Evolutionary conservation across 1,139 yeast species (phyloP), one percentile per base, ranked within the genome.

Genomic region (Yamadazyma taylorii): DNA sequence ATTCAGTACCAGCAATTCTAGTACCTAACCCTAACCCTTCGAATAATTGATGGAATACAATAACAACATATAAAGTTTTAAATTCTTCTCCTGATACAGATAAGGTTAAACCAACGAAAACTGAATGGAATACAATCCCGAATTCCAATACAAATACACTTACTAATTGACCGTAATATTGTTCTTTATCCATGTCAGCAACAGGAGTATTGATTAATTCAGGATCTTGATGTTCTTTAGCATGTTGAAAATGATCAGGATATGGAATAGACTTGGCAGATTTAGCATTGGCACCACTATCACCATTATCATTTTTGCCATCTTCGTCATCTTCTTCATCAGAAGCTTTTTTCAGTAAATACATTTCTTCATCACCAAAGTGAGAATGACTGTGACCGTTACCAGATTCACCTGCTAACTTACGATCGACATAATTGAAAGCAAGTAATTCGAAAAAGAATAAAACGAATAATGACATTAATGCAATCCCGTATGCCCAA

Each of bases 21-120:
- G 95, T 78, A 37, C 97, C 97, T 51, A 89, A 72, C 51, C 96
- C 97, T 38, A 89, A 71, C 39, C 97, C 97, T 69, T 89, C 97
- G 59, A 89, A 89, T 66, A 85, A 75, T 64, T 89, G 97, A 63
- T 89, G 97, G 76, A 89, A 89, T 3, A 85, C 81, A 38, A 89
- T 61, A 13, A 88, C 97, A 50, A 84, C 75, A 61, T 85, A 89
- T 35, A 89, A 68, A 2, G 89, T 77, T 36, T 69, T 75, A 58
- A 87, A 88, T 57, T 87, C 95, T 13, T 72, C 77, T 23, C 85
- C 81, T 11, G 87, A 73, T 15, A 80, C 80, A 3, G 92, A 88
- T 40, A 86, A 66, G 0, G 90, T 73, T 34, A 86, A 66, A 27
- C 95, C 95, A 35, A 85, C 75, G 56, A 86, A 81, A 2, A 85